phyloP scores from a whole-genome alignment of 2,329 filamentous ascomycete species.

The Cadophora sp. region DNA sequence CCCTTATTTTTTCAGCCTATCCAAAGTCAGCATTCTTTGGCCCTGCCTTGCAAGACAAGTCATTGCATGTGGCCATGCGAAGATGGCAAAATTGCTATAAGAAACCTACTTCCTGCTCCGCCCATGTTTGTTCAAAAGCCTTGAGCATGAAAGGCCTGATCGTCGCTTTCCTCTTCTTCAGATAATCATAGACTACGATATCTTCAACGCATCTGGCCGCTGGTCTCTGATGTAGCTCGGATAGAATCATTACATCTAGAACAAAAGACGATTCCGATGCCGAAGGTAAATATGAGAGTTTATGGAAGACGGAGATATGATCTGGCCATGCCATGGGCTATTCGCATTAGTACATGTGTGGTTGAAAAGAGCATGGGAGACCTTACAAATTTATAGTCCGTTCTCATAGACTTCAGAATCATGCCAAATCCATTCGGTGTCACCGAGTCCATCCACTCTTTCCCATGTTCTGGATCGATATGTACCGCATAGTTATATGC shows the following conservation, averaged over 20 bases:
- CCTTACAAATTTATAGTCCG: slow-evolving; percentile 87
- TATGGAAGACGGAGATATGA: slow-evolving; percentile 83
- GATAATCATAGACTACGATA: slow-evolving; percentile 80
- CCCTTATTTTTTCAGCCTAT: slow-evolving; percentile 55
- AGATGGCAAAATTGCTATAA: not conserved
- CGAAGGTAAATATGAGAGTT: slow-evolving; percentile 55
- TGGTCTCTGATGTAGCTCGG: slow-evolving; percentile 73
- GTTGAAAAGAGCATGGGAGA: not conserved
- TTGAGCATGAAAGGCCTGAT: slow-evolving; percentile 67
- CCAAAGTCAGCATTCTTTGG: not conserved
- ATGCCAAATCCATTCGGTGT: slow-evolving; percentile 71
- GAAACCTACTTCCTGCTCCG: slow-evolving; percentile 58
- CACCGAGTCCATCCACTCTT: slow-evolving; percentile 73
- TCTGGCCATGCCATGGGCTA: slow-evolving; percentile 87
- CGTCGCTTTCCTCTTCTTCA: slow-evolving; percentile 58
- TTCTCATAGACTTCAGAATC: slow-evolving; percentile 80
- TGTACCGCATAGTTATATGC: slow-evolving; percentile 70
- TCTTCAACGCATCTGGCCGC: slow-evolving; percentile 81
- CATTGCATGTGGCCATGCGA: no score
- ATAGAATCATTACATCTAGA: slow-evolving; percentile 71
- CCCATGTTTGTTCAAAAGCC: slow-evolving; percentile 64
- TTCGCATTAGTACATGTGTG: slow-evolving; percentile 2
- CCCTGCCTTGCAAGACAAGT: not conserved
- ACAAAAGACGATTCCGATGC: slow-evolving; percentile 56
- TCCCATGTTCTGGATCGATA: slow-evolving; percentile 64